These are phyloP conservation scores for Fraxinus excelsior DNA, from an alignment of 257 asterid species.

Conservation along the genomic window DNA sequence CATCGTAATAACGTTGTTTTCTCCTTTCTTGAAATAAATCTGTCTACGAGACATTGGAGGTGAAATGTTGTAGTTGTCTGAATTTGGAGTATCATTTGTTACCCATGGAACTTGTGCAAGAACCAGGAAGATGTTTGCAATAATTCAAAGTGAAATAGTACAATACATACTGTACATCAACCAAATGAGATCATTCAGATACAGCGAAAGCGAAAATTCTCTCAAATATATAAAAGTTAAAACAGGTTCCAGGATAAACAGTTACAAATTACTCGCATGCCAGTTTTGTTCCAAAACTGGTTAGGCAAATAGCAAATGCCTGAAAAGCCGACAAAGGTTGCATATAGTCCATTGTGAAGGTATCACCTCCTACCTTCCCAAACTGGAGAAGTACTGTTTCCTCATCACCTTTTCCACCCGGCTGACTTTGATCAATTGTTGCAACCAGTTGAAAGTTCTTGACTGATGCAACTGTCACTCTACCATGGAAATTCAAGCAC, in stretches of 20 bases:
- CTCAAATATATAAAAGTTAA: not conserved
- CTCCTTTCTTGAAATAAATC: too few species aligned
- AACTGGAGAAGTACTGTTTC: conserved; percentile 86
- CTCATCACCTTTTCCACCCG: conserved; percentile 77
- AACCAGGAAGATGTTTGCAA: not conserved
- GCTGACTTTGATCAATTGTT: conserved; percentile 71
- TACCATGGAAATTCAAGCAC: conserved; percentile 95
- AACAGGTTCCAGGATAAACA: not conserved
- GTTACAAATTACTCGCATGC: conserved; percentile 62
- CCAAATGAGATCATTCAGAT: conserved; percentile 1
- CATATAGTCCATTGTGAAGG: conserved; percentile 82
- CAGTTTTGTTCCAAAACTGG: conserved; percentile 88
- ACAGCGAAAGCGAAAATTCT: not conserved
- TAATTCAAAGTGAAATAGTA: conserved; percentile 22
- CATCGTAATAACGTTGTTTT: not conserved
- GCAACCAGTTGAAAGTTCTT: conserved; percentile 89
- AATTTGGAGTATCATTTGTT: not conserved
- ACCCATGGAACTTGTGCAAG: not conserved
- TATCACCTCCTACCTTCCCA: conserved; percentile 79
- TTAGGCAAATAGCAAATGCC: conserved; percentile 87
- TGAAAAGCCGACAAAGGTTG: conserved; percentile 90
- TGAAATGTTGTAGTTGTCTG: not conserved
- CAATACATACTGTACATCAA: conserved; percentile 26
- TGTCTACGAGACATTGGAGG: not conserved
- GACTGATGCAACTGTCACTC: conserved; percentile 93